Conservation (phyloP, 345 rosid genomes). For the Passiflora organensis region DNA sequence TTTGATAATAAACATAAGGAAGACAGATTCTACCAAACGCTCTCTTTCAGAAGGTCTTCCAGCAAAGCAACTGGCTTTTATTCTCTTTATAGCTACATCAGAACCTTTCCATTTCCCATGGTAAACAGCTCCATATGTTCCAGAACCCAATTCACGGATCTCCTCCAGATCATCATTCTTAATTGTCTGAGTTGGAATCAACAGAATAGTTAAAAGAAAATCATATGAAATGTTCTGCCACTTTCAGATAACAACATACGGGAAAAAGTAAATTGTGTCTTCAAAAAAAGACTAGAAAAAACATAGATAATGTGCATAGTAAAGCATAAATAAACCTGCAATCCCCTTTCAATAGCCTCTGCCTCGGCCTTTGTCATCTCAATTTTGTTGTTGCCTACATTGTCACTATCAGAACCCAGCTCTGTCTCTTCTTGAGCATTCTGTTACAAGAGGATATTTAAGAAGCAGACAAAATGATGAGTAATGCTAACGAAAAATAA, state of each 20-base stretch:
- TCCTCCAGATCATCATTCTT: conserved; percentile 93
- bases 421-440: conserved; percentile 59
- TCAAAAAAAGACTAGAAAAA: not conserved
- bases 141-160: conserved; percentile 83
- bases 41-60: conserved; percentile 97
- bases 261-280: too few species aligned
- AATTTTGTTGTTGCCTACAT: conserved; percentile 50
- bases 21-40: conserved; percentile 34
- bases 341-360: conserved; percentile 85
- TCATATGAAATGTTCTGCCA: not conserved
- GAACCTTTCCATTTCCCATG: conserved; percentile 99
- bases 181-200: conserved; percentile 48
- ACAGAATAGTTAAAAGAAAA: conserved; percentile 14
- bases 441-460: conserved; percentile 39
- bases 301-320: too few species aligned
- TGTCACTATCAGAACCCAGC: conserved; percentile 59
- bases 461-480: conserved; percentile 10
- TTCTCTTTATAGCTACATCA: conserved; percentile 96
- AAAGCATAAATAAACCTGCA: conserved; percentile 58
- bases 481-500: conserved; percentile 4
- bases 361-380: conserved; percentile 95
- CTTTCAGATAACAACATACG: too few species aligned
- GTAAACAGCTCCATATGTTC: conserved; percentile 95
- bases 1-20: not conserved
- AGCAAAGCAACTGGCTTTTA: conserved; percentile 98